phyloP scores from a whole-genome alignment of 2,329 filamentous ascomycete genomes.

The Penicillium sumatraense region DNA sequence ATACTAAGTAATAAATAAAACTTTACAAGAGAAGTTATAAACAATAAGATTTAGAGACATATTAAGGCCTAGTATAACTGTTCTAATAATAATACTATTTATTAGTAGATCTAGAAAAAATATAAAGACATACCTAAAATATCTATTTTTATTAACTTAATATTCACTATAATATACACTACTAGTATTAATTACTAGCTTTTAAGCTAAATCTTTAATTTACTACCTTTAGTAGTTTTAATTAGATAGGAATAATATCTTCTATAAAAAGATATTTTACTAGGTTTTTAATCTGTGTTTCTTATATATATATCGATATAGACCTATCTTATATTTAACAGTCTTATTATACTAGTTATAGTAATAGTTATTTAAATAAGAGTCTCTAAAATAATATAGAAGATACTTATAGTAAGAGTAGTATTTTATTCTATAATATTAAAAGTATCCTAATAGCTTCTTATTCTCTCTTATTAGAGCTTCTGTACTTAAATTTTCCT shows the following conservation, averaged over 20 bases:
- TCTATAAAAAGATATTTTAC: neutral
- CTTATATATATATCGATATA: neutral
- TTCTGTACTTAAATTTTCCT: neutral
- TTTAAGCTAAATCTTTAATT: neutral
- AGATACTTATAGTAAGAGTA: constrained; percentile 13
- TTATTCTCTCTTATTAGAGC: neutral
- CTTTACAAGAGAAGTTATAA: too few relatives aligned
- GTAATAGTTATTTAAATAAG: constrained; percentile 1
- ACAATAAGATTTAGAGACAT: too few relatives aligned
- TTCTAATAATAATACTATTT: too few relatives aligned
- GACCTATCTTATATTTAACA: constrained; percentile 3
- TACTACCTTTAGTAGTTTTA: neutral
- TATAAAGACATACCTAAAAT: neutral
- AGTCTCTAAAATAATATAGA: constrained; percentile 8
- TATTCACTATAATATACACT: neutral
- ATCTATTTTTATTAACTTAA: neutral
- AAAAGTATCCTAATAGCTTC: constrained; percentile 3
- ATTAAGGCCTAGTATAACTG: too few relatives aligned
- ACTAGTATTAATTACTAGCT: neutral
- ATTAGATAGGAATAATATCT: neutral
- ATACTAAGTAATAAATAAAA: too few relatives aligned
- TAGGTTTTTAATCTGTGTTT: constrained; percentile 7
- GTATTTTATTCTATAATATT: constrained; percentile 7
- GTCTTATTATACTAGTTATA: constrained; percentile 5
- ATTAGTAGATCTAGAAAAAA: neutral